Evolutionary conservation across 441 rosid genomes (phyloP).

Genomic region (Croton setiger): DNA sequence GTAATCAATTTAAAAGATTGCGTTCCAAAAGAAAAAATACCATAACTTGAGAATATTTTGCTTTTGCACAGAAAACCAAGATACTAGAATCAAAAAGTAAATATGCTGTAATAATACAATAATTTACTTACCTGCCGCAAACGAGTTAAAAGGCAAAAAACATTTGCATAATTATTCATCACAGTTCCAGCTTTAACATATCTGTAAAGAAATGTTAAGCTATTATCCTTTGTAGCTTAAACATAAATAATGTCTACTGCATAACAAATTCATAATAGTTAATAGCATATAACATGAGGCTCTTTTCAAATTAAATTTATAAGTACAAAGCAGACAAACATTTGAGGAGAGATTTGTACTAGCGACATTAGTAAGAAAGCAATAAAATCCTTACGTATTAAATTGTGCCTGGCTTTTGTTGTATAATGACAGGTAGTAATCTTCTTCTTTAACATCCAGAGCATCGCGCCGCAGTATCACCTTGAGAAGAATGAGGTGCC

Average conservation of each 20-base stretch:
- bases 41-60: neutral
- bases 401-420: constrained; percentile 85
- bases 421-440: constrained; percentile 80
- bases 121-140: constrained; percentile 71
- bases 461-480: constrained; percentile 75
- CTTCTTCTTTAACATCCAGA: constrained; percentile 77
- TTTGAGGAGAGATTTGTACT: neutral
- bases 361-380: constrained; percentile 5
- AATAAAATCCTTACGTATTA: constrained; percentile 57
- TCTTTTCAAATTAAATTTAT: too few species aligned
- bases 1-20: neutral
- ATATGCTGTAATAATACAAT: neutral
- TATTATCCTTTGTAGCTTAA: neutral
- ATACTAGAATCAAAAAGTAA: too few species aligned
- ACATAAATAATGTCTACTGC: too few species aligned
- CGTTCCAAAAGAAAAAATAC: neutral
- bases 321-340: neutral
- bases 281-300: too few species aligned
- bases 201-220: constrained; percentile 40
- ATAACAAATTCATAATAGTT: too few species aligned
- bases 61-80: neutral
- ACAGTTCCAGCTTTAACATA: constrained; percentile 81
- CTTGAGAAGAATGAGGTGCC: constrained; percentile 34
- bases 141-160: constrained; percentile 93
- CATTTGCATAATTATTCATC: constrained; percentile 89